These are phyloP conservation scores for Lenwebbia sp. DNA, from an alignment of 345 rosid species.

Conservation along the genomic window DNA sequence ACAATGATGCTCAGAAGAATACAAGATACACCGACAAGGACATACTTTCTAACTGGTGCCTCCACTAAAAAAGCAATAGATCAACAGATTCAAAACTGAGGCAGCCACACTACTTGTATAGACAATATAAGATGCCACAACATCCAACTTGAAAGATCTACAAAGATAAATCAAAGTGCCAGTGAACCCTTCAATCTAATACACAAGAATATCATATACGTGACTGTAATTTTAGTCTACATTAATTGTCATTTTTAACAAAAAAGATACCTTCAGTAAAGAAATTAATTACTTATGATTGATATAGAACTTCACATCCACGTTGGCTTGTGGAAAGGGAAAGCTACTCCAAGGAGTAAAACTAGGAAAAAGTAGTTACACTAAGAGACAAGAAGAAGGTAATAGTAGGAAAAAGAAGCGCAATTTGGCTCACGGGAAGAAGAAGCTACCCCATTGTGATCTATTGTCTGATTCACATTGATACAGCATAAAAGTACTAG, in stretches of 20 bases:
- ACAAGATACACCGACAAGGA: background rate
- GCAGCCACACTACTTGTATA: background rate
- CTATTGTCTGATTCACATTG: background rate
- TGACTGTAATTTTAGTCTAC: background rate
- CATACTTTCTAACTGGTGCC: background rate
- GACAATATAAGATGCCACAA: background rate
- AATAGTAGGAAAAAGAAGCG: background rate
- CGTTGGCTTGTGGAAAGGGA: background rate
- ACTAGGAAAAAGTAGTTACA: background rate
- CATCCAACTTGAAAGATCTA: background rate
- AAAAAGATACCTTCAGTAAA: background rate
- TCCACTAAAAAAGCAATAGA: background rate
- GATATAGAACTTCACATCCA: background rate
- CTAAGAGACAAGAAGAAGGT: background rate
- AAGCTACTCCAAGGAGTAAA: background rate
- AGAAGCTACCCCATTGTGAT: background rate
- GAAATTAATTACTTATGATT: background rate
- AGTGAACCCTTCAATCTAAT: background rate
- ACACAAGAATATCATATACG: background rate
- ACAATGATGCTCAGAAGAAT: background rate
- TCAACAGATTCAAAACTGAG: background rate
- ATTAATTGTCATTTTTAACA: background rate
- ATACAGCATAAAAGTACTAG: background rate
- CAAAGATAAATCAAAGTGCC: background rate
- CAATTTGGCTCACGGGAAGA: background rate